A percentile compares a stretch with the other conserved stretches of the same genome.
Conservation (phyloP, 148 eudicot species). For the Chenopodium quinoa region DNA sequence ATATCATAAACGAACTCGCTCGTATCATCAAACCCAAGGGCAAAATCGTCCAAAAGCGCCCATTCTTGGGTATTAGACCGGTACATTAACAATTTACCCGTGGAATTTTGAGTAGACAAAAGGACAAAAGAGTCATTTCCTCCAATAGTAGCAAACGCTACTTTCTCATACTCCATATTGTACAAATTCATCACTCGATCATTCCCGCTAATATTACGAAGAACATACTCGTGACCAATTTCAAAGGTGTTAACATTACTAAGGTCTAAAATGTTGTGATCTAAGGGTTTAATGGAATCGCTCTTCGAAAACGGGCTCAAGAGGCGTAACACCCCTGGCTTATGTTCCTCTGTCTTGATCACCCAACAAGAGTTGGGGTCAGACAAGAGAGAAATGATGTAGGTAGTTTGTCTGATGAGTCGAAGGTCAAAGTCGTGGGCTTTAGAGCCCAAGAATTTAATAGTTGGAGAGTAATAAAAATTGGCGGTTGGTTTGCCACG, state of each 20-base stretch:
- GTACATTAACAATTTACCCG: conserved; percentile 25
- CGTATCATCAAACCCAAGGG: conserved; percentile 22
- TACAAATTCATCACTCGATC: background rate
- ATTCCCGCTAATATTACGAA: background rate
- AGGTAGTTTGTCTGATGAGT: conserved; percentile 9
- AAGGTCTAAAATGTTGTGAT: background rate
- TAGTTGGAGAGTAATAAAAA: background rate
- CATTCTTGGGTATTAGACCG: conserved; percentile 11
- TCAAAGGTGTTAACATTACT: conserved; percentile 12
- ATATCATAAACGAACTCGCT: conserved; percentile 20
- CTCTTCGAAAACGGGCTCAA: conserved; percentile 17
- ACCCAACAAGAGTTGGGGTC: conserved; percentile 15
- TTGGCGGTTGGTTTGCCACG: background rate
- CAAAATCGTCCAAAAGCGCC: conserved; percentile 21
- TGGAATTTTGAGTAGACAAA: conserved; percentile 21
- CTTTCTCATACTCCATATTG: conserved; percentile 20
- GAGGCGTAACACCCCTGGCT: conserved; percentile 17
- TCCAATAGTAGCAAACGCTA: background rate
- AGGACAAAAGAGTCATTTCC: background rate
- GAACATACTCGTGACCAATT: conserved; percentile 23
- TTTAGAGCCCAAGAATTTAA: background rate
- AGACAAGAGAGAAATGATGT: background rate
- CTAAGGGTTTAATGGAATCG: background rate
- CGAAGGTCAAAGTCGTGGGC: background rate
- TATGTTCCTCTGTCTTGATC: conserved; percentile 22